Conservation (phyloP, 2,329 filamentous ascomycete species). For the Herpotrichia juniperi region DNA sequence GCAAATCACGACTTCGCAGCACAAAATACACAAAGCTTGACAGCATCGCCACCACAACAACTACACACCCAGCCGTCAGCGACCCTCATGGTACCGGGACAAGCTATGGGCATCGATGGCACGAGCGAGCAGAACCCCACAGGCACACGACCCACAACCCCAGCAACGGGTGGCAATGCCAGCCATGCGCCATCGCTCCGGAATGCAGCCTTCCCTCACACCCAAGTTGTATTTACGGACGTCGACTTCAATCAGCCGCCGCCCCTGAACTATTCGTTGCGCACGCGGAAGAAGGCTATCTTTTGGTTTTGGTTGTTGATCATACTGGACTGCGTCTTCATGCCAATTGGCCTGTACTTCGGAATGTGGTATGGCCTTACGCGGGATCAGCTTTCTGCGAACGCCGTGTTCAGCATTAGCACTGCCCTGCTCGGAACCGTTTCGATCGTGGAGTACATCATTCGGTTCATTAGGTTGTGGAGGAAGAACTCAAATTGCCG, state of each 20-base stretch:
- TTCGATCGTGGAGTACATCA: slow-evolving; percentile 60
- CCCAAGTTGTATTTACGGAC: slow-evolving; percentile 48
- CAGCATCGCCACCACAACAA: neutral
- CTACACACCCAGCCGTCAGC: neutral
- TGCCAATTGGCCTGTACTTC: slow-evolving; percentile 67
- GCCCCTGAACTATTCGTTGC: slow-evolving; percentile 62
- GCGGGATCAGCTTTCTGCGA: slow-evolving; percentile 52
- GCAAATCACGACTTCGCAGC: too few species aligned
- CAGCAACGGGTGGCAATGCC: slow-evolving; percentile 20
- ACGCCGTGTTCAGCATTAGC: slow-evolving; percentile 61
- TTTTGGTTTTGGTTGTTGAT: slow-evolving; percentile 65
- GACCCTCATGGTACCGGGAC: slow-evolving; percentile 11
- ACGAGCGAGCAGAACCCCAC: slow-evolving; percentile 11
- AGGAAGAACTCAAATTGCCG: slow-evolving; percentile 59
- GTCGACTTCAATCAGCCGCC: slow-evolving; percentile 53
- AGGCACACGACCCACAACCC: neutral
- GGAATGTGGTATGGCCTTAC: slow-evolving; percentile 64
- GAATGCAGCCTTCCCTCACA: slow-evolving; percentile 44
- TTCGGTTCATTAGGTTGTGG: slow-evolving; percentile 57
- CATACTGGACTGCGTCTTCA: slow-evolving; percentile 62
- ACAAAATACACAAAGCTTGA: too few species aligned
- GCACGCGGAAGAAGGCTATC: slow-evolving; percentile 61
- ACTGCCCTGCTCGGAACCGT: slow-evolving; percentile 60
- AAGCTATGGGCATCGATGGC: slow-evolving; percentile 3
- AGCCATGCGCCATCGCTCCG: slow-evolving; percentile 37